Conservation (phyloP, 1,284 basidiomycete genomes). For the Malassezia vespertilionis region DNA sequence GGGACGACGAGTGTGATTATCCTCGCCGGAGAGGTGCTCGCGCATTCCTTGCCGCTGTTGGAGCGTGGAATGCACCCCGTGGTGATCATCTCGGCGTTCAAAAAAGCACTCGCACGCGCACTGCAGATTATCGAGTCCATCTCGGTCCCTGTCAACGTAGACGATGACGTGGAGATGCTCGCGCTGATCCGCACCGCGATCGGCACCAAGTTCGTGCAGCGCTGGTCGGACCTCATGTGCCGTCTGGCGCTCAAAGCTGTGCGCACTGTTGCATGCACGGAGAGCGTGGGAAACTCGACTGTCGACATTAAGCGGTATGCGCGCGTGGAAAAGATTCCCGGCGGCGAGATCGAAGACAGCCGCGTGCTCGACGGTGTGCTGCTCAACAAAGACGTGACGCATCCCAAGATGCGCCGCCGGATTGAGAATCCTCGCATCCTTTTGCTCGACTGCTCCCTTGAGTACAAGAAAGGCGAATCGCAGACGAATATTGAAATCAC, state of each 20-base stretch:
- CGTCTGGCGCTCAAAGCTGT: slow-evolving; percentile 83
- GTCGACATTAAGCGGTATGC: slow-evolving; percentile 98
- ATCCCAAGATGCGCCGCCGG: slow-evolving; percentile 86
- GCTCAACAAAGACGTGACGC: slow-evolving; percentile 98
- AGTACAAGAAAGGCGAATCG: slow-evolving; percentile 98
- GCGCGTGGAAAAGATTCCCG: slow-evolving; percentile 90
- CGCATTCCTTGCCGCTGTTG: slow-evolving; percentile 78
- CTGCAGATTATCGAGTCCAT: slow-evolving; percentile 76
- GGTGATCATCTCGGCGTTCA: slow-evolving; percentile 95
- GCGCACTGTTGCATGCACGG: slow-evolving; percentile 58
- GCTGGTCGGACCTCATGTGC: slow-evolving; percentile 98
- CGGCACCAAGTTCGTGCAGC: slow-evolving; percentile 93
- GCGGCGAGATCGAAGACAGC: slow-evolving; percentile 90
- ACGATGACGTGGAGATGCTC: slow-evolving; percentile 82
- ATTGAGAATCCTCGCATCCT: slow-evolving; percentile 84
- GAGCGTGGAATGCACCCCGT: slow-evolving; percentile 96
- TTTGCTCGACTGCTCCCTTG: slow-evolving; percentile 85
- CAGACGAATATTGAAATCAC: slow-evolving; percentile 98
- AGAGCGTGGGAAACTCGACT: slow-evolving; percentile 57
- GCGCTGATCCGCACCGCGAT: slow-evolving; percentile 95
- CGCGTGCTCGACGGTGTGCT: slow-evolving; percentile 80
- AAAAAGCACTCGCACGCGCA: slow-evolving; percentile 82
- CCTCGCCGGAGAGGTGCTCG: slow-evolving; percentile 95
- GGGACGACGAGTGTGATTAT: slow-evolving; percentile 97
- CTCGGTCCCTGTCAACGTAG: slow-evolving; percentile 78